Evolutionary conservation across 1,284 basidiomycete species (phyloP).

Genomic region (Ustilago sp.): DNA sequence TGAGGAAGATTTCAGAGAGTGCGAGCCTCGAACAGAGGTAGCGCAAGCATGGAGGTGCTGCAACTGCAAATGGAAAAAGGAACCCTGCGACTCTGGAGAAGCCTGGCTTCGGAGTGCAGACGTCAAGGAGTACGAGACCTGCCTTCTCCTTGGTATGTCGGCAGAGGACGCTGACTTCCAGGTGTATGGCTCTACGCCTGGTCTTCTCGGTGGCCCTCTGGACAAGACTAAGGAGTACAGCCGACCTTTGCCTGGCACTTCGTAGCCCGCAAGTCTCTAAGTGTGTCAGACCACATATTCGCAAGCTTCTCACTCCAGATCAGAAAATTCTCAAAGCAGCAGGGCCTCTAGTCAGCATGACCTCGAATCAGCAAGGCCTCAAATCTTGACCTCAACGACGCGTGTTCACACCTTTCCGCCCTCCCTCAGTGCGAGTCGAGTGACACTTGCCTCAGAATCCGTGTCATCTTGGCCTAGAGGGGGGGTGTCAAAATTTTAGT

Average conservation of each 20-base stretch:
- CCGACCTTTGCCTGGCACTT: background rate
- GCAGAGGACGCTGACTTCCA: background rate
- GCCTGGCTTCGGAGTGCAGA: background rate
- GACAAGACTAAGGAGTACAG: slow-evolving; percentile 9
- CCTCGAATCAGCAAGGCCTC: background rate
- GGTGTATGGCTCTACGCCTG: background rate
- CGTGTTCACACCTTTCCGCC: background rate
- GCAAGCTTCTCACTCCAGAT: background rate
- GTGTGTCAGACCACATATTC: no score
- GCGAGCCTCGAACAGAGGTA: no score
- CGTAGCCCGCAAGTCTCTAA: no score
- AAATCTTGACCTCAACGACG: background rate
- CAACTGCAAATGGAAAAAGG: no score
- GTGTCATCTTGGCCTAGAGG: no score
- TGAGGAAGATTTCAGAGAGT: no score
- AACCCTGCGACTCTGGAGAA: background rate
- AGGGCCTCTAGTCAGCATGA: no score
- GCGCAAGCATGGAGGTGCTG: no score
- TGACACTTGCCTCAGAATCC: no score
- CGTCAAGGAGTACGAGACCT: background rate
- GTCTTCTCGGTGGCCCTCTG: slow-evolving; percentile 5
- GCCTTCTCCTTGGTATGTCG: background rate
- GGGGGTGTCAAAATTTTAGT: no score
- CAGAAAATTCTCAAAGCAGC: no score
- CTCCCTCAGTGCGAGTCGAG: no score